phyloP scores from a whole-genome alignment of 1,139 yeast genomes.

The Debaryomyces robertsiae region DNA sequence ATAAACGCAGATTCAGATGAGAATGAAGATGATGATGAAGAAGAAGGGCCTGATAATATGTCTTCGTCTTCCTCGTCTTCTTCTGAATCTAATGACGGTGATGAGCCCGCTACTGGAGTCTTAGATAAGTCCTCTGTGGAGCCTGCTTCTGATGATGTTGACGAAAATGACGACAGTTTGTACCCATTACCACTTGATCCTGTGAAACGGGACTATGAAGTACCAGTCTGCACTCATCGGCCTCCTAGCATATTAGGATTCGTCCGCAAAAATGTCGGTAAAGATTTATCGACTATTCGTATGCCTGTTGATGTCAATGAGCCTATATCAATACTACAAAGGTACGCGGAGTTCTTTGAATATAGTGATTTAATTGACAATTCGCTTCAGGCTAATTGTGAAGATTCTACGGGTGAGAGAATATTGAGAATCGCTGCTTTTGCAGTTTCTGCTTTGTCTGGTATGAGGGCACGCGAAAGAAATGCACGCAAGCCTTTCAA shows the following conservation, averaged over 20 bases:
- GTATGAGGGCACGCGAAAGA: constrained; percentile 73
- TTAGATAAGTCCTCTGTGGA: constrained; percentile 1
- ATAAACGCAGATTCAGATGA: constrained; percentile 13
- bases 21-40: constrained; percentile 16
- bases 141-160: constrained; percentile 13
- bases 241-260: constrained; percentile 85
- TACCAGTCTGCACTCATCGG: constrained; percentile 59
- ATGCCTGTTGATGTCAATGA: constrained; percentile 97
- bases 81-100: constrained; percentile 12
- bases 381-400: constrained; percentile 49
- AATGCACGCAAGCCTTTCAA: constrained; percentile 87
- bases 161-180: constrained; percentile 38
- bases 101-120: background rate
- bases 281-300: constrained; percentile 80
- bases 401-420: constrained; percentile 54
- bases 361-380: constrained; percentile 66
- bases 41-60: constrained; percentile 15
- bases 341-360: constrained; percentile 77
- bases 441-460: constrained; percentile 74
- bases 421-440: constrained; percentile 76
- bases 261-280: constrained; percentile 88
- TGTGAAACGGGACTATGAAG: constrained; percentile 58
- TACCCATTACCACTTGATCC: constrained; percentile 65
- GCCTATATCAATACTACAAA: constrained; percentile 81
- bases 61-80: constrained; percentile 17